Conservation (phyloP, 495 filamentous ascomycete species). For the Talaromyces adpressus region DNA sequence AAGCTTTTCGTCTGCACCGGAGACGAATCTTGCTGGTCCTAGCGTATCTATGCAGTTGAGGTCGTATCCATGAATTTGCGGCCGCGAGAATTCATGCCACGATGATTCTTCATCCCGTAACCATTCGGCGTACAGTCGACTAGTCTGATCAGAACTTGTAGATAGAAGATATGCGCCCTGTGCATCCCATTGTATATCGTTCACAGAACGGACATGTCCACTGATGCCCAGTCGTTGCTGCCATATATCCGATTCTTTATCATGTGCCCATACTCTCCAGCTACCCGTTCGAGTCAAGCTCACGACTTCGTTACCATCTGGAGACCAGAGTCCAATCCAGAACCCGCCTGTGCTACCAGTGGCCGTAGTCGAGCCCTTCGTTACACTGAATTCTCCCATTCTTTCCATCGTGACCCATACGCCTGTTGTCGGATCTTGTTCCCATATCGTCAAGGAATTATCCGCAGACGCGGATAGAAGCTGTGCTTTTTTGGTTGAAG, state of each 20-base stretch:
- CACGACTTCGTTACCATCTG: constrained; percentile 62
- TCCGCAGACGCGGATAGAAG: constrained; percentile 91
- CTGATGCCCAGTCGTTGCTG: constrained; percentile 66
- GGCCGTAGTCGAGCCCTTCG: constrained; percentile 91
- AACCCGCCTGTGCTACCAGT: constrained; percentile 94
- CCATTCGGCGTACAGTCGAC: constrained; percentile 88
- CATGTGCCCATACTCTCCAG: constrained; percentile 76
- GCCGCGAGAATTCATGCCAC: constrained; percentile 95
- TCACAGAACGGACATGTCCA: constrained; percentile 75
- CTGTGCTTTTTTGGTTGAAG: constrained; percentile 48
- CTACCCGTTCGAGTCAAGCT: constrained; percentile 87
- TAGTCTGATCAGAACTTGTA: constrained; percentile 88
- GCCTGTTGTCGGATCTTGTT: constrained; percentile 70
- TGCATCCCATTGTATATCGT: constrained; percentile 75
- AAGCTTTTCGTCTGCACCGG: constrained; percentile 97
- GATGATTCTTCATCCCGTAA: constrained; percentile 41
- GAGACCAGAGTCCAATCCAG: constrained; percentile 93
- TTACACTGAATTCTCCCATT: constrained; percentile 85
- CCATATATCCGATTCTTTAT: constrained; percentile 57
- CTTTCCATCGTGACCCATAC: constrained; percentile 82
- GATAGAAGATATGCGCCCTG: constrained; percentile 81
- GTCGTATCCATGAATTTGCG: constrained; percentile 97
- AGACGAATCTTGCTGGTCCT: constrained; percentile 67
- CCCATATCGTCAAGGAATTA: constrained; percentile 90
- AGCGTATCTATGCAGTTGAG: constrained; percentile 86